phyloP scores from a whole-genome alignment of 2,329 filamentous ascomycete species.

The Neophaeococcomyces mojaviensis region DNA sequence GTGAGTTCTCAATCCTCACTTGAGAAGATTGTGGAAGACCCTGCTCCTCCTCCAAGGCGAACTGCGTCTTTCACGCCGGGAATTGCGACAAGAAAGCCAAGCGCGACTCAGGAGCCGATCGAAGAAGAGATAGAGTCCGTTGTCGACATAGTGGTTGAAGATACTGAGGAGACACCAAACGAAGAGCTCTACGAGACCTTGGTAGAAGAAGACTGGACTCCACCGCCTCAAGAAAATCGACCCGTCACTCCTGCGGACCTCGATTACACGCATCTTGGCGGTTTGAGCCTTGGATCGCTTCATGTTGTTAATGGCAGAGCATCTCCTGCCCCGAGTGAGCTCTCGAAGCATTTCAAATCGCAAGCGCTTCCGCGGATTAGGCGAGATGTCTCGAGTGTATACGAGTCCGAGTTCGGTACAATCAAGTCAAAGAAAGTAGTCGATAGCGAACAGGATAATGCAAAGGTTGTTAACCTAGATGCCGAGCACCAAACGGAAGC shows the following conservation, averaged over 20 bases:
- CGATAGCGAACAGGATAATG: background rate
- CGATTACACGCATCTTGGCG: conserved; percentile 19
- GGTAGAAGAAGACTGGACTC: conserved; percentile 3
- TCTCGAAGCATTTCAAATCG: conserved; percentile 14
- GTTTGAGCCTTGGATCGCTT: conserved; percentile 18
- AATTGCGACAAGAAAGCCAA: conserved; percentile 18
- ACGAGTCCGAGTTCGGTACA: conserved; percentile 14
- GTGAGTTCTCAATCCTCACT: conserved; percentile 13
- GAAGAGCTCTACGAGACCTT: background rate
- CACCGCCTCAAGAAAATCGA: conserved; percentile 15
- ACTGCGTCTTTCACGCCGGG: conserved; percentile 21
- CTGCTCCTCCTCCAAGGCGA: conserved; percentile 16
- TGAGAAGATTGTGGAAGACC: conserved; percentile 14
- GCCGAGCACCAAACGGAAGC: background rate
- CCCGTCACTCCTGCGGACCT: conserved; percentile 20
- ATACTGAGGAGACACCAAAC: background rate
- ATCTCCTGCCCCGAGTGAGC: conserved; percentile 22
- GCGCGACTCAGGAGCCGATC: background rate
- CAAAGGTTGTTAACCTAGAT: background rate
- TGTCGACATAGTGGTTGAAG: background rate
- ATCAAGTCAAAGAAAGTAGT: background rate
- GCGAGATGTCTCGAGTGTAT: conserved; percentile 20
- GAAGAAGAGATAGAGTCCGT: conserved; percentile 2
- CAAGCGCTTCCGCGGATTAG: background rate
- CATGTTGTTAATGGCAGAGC: conserved; percentile 23